A percentile compares a stretch with the other conserved stretches of the same genome.
phyloP scores from a whole-genome alignment of 1,284 basidiomycete genomes.

The Ceratobasidium sp. region DNA sequence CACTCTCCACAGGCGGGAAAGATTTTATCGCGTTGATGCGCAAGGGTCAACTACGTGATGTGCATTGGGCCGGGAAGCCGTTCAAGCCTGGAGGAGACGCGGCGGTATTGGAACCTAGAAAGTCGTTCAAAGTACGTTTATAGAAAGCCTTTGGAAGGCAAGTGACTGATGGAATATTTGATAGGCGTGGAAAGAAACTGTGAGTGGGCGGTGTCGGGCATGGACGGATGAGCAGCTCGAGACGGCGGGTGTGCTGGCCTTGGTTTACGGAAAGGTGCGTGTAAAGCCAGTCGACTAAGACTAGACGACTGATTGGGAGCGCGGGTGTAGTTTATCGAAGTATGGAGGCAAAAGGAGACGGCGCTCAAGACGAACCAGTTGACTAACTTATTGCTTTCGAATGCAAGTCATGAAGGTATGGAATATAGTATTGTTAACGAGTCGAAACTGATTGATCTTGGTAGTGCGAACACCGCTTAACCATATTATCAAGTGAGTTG shows the following conservation, averaged over 20 bases:
- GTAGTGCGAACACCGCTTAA: slow-evolving; percentile 72
- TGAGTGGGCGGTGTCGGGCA: slow-evolving; percentile 76
- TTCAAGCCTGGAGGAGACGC: slow-evolving; percentile 62
- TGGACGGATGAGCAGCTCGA: slow-evolving; percentile 93
- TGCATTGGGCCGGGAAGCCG: slow-evolving; percentile 86
- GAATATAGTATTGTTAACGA: no score
- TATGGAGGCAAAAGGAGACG: slow-evolving; percentile 88
- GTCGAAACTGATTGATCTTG: slow-evolving; percentile 55
- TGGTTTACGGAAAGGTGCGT: slow-evolving; percentile 81
- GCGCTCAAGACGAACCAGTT: slow-evolving; percentile 83
- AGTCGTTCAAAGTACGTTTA: slow-evolving; percentile 73
- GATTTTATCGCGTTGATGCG: slow-evolving; percentile 88
- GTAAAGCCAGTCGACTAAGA: no score
- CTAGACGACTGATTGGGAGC: neutral
- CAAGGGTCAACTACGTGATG: slow-evolving; percentile 78
- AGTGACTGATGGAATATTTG: no score
- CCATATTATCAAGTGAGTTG: slow-evolving; percentile 78
- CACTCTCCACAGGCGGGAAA: slow-evolving; percentile 76
- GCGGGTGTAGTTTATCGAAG: slow-evolving; percentile 77
- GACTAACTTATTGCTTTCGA: slow-evolving; percentile 84
- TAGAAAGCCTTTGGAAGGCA: no score
- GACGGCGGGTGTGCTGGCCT: slow-evolving; percentile 85
- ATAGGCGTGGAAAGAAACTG: slow-evolving; percentile 79
- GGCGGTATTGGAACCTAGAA: slow-evolving; percentile 75
- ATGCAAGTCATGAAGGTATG: slow-evolving; percentile 85